These are phyloP conservation scores for Penicillium sp. DNA, from an alignment of 2,329 filamentous ascomycete species.

Conservation along the genomic window DNA sequence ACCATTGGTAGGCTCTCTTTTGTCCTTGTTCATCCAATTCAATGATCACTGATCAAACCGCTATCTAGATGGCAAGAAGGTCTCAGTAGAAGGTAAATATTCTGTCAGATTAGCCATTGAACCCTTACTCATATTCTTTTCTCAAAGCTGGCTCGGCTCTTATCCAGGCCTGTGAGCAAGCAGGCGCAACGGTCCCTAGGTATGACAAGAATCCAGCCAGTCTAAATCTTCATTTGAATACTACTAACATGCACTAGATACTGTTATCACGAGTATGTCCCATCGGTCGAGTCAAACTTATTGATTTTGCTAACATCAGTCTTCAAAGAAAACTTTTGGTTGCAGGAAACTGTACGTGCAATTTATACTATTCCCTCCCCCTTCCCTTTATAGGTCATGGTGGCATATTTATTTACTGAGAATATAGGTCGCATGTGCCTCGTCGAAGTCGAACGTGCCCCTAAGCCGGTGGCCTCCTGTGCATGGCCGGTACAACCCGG, in stretches of 20 bases:
- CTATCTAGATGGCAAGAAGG: slow-evolving; percentile 85
- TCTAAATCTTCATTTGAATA: slow-evolving; percentile 8
- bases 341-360: slow-evolving; percentile 78
- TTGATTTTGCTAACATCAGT: slow-evolving; percentile 26
- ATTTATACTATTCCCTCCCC: not conserved
- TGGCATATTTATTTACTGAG: slow-evolving; percentile 10
- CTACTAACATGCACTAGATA: slow-evolving; percentile 64
- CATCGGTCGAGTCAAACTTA: slow-evolving; percentile 19
- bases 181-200: slow-evolving; percentile 84
- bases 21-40: slow-evolving; percentile 55
- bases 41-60: slow-evolving; percentile 35
- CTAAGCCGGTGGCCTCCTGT: slow-evolving; percentile 96
- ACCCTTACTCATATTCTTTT: slow-evolving; percentile 25
- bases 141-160: slow-evolving; percentile 83
- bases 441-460: slow-evolving; percentile 93
- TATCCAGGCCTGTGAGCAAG: slow-evolving; percentile 99
- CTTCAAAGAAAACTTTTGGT: slow-evolving; percentile 84
- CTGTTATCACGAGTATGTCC: slow-evolving; percentile 90
- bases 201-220: slow-evolving; percentile 41
- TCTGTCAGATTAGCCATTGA: slow-evolving; percentile 4
- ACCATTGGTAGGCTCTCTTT: slow-evolving; percentile 71
- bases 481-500: slow-evolving; percentile 98
- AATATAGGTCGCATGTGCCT: slow-evolving; percentile 80
- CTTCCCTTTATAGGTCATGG: not conserved
- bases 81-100: slow-evolving; percentile 85